These are phyloP conservation scores for Emmonsia crescens DNA, from an alignment of 2,329 filamentous ascomycete genomes.

Conservation along the genomic window DNA sequence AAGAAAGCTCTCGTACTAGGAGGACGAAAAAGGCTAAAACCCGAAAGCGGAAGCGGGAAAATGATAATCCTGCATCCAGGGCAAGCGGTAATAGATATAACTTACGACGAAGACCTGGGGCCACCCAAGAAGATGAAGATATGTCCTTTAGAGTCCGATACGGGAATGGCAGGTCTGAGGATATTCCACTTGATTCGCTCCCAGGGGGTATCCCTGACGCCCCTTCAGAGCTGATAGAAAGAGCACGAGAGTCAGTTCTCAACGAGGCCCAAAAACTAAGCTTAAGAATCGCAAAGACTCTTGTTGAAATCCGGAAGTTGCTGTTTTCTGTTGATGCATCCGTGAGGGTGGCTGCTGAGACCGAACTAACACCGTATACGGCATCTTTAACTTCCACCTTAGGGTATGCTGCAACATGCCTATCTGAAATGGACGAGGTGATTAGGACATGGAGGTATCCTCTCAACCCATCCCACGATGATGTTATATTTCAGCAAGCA, in stretches of 20 bases:
- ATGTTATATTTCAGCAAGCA: slow-evolving; percentile 45
- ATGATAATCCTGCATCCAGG: slow-evolving; percentile 34
- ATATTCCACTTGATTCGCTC: slow-evolving; percentile 40
- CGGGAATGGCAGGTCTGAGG: slow-evolving; percentile 49
- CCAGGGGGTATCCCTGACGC: slow-evolving; percentile 15
- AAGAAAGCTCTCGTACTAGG: slow-evolving; percentile 18
- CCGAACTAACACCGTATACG: slow-evolving; percentile 23
- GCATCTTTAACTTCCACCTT: slow-evolving; percentile 33
- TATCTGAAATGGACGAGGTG: slow-evolving; percentile 48
- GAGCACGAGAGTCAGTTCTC: slow-evolving; percentile 37
- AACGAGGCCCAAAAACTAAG: slow-evolving; percentile 43
- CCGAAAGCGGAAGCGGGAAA: slow-evolving; percentile 49
- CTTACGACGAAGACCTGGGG: slow-evolving; percentile 38
- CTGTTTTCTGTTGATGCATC: slow-evolving; percentile 43
- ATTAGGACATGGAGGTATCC: slow-evolving; percentile 49
- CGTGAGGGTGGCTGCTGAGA: slow-evolving; percentile 21
- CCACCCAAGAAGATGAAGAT: slow-evolving; percentile 27
- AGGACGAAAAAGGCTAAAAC: slow-evolving; percentile 28
- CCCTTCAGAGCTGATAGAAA: slow-evolving; percentile 27
- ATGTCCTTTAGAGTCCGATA: slow-evolving; percentile 48
- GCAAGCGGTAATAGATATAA: slow-evolving; percentile 37
- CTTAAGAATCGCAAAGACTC: slow-evolving; percentile 44
- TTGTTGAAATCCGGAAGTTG: slow-evolving; percentile 44
- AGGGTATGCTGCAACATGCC: slow-evolving; percentile 35
- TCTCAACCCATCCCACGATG: slow-evolving; percentile 42